Evolutionary conservation across 2,329 filamentous ascomycete species (phyloP), one percentile per base, ranked within the genome.

Genomic region (Hymenoscyphus albidus): DNA sequence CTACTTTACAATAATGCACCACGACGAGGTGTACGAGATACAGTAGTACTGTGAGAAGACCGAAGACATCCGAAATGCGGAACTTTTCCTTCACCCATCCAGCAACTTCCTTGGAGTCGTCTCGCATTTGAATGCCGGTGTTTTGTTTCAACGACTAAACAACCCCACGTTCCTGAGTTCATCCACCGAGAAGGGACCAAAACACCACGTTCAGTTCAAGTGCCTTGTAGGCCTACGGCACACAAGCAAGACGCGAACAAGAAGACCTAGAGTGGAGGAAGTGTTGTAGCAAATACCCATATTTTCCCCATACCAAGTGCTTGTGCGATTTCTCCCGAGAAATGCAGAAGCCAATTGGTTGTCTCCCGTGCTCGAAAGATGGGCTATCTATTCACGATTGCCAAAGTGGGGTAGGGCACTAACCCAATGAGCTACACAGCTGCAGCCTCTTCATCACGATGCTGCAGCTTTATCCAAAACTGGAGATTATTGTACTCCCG

Each of bases 121-220:
- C 18, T 54, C 48, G 10, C 48, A 54, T 54, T 10, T 10, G 22
- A 51, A 18, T 51, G 44, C 44, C 48, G 48, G 9, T 22, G 44
- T 51, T 22, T 22, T 18, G 44, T 54, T 54, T 54, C 48, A 54
- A 54, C 48, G 48, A 54, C 48, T 27, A 54, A 27, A 27, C 48
- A 54, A 54, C 48, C 48, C 48, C 48, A 54, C 48, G 48, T 54
- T 54, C 48, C 22, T 54, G 18, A 54, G 13, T 54, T 54, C 48
- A 12, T 27, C 48, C 10, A 54, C 48, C 35, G 35, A 35, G 35
- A 35, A 35, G 48, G 22, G 48, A 27, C 18, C 18, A 54, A 13
- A 54, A 12, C n/a, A 27, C 44, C 48, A 54, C 48, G 48, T 54
- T 13, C 9, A 13, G 22, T 22, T 18, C 13, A 12, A 18, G 22